Percentiles rank a stretch among this genome's conserved stretches.
Conservation (phyloP, 441 rosid species). For the Brassica balearica region DNA sequence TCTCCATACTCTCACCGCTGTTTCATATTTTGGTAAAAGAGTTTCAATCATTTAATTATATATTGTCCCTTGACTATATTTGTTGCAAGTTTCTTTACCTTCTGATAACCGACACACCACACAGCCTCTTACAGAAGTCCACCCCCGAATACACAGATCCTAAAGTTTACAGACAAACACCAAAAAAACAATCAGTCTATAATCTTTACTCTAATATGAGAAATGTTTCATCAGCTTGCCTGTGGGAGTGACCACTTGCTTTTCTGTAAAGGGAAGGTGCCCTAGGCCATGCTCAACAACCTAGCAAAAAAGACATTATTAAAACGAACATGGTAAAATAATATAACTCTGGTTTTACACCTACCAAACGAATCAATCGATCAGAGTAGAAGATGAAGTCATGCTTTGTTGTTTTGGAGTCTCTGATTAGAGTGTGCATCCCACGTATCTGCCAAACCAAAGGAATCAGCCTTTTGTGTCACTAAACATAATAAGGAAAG, state of each 20-base stretch:
- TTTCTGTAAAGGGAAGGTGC: slow-evolving; percentile 93
- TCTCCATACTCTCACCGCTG: slow-evolving; percentile 99
- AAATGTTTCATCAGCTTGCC: slow-evolving; percentile 47
- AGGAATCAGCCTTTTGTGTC: slow-evolving; percentile 6
- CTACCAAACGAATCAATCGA: slow-evolving; percentile 91
- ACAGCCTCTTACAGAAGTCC: slow-evolving; percentile 92
- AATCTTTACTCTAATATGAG: not conserved
- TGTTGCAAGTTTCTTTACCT: slow-evolving; percentile 53
- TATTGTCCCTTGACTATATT: not conserved
- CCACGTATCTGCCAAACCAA: slow-evolving; percentile 78
- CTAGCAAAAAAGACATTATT: slow-evolving; percentile 47
- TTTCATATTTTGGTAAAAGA: not conserved
- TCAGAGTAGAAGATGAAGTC: slow-evolving; percentile 94
- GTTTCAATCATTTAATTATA: not conserved
- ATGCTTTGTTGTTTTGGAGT: slow-evolving; percentile 88
- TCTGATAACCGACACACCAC: slow-evolving; percentile 92
- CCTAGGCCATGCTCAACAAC: slow-evolving; percentile 97
- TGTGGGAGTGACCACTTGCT: slow-evolving; percentile 93
- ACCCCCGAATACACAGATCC: slow-evolving; percentile 94
- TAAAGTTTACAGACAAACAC: slow-evolving; percentile 32
- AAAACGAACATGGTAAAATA: not conserved
- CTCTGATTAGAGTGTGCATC: slow-evolving; percentile 97
- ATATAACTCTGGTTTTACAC: slow-evolving; percentile 12
- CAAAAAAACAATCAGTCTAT: slow-evolving; percentile 10
- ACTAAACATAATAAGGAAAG: not conserved